Conservation (phyloP, 202 grass and related monocot species). For the Saccharum hybrid region DNA sequence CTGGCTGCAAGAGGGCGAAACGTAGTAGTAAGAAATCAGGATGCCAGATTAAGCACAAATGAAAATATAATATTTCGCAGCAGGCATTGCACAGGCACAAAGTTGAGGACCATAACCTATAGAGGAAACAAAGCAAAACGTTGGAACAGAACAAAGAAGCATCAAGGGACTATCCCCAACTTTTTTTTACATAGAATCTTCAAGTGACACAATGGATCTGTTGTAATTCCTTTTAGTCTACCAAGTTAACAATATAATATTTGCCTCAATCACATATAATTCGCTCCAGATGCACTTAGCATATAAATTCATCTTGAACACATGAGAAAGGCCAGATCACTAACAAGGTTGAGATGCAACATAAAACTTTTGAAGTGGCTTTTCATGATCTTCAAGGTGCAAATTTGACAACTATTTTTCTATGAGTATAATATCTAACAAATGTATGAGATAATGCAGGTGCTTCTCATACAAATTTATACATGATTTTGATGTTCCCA, state of each 20-base stretch:
- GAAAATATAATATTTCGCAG: not conserved
- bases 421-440: not conserved
- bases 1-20: slow-evolving; percentile 45
- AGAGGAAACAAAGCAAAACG: not conserved
- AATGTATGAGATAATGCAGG: not conserved
- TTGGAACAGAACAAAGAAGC: not conserved
- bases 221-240: not conserved
- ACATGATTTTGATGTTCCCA: not conserved
- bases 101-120: not conserved
- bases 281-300: not conserved
- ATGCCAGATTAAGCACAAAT: not conserved
- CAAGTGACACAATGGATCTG: not conserved
- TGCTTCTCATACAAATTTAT: not conserved
- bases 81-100: not conserved
- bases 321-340: not conserved
- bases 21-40: not conserved
- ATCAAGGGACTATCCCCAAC: not conserved
- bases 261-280: not conserved
- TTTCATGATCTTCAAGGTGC: not conserved
- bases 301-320: not conserved
- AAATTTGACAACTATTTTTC: not conserved
- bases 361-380: not conserved
- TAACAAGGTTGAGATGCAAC: not conserved
- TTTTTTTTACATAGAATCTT: not conserved
- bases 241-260: not conserved